Evolutionary conservation across 2,329 filamentous ascomycete genomes (phyloP), one percentile per base, ranked within the genome.

Genomic region (Ramichloridium luteum): DNA sequence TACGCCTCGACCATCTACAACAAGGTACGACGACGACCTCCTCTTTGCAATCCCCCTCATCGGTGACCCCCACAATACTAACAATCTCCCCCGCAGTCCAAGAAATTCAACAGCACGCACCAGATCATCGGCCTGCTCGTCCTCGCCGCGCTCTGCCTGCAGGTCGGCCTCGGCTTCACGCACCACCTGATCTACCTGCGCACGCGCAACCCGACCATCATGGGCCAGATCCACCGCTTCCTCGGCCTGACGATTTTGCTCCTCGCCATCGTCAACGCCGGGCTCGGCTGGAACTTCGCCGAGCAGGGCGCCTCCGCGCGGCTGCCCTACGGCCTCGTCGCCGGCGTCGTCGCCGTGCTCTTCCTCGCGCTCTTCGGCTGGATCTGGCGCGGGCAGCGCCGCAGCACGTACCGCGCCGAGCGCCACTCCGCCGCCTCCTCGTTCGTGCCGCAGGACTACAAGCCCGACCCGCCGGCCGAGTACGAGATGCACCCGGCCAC

Each of bases 281-380:
- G 74, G 40, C 52, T 74, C 4, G 74, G 74, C 14, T 74, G 76
- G 47, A 59, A 61, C 0, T 66, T 76, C 31, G 70, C 72, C 3
- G n/a, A n/a, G n/a, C n/a, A n/a, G n/a, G n/a, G n/a, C n/a, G 54
- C 65, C 10, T 66, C 67, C 32, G 25, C 32, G 3, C 32, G 31
- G 13, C 32, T 42, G 4, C 37, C 44, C 14, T 48, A 46, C 25
- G 39, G 32, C 16, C 31, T 41, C 23, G 44, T 40, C 14, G 43
- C 46, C 1, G 36, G 38, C 4, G 23, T 46, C 14, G 38, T 45
- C 34, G 36, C 28, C 5, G 27, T 47, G 16, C 32, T 44, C 12
- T 41, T 43, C 31, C 35, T 36, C 10, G 28, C 23, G 4, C 28
- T 43, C 13, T 28, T 37, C 10, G 25, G 30, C 3, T 27, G 39